Base-by-base conservation (phyloP, 2,329 filamentous ascomycete species). In the Colletotrichum horii region DNA sequence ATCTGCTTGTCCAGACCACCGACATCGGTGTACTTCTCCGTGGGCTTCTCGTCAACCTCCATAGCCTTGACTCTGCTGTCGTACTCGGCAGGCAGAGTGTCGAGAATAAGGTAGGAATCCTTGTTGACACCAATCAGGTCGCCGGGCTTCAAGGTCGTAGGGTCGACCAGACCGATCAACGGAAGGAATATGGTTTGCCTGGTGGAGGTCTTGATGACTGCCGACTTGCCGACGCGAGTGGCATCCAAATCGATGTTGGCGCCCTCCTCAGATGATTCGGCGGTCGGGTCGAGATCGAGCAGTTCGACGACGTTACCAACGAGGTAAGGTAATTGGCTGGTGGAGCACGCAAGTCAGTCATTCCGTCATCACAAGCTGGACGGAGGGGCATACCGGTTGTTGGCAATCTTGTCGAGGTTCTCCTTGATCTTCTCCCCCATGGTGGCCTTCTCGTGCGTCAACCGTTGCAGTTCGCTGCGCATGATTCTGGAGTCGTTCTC, bases 381-480 rank as follows among this genome's bases (percentile, higher is more conserved):
- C 26, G 56, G 60, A 56, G 38, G 71, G 61, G 80, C 90, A 79
- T 88, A 98, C 96, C 96, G 92, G 89, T 99, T 99, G 87, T 99
- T 98, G 80, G 97, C 96, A 82, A 99, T 99, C 92, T 99, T 99
- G 80, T 99, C 97, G 82, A 95, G 88, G 83, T 99, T 99, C 84
- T 99, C 97, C 90, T 98, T 98, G 86, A 99, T 98, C 90, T 98
- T 98, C 86, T 98, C 96, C 74, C 93, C 93, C 97, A 99, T 99
- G 65, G 95, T 93, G 66, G 94, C 93, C 88, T 98, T 98, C 88
- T 99, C 97, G 82, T 99, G 97, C 81, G 94, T 94, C 87, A 99
- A 90, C 80, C 97, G 94, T 84, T 98, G 96, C 81, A 93, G 96
- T 86, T 99, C 97, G 89, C 96, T 98, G 90, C 94, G 96, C 96